Evolutionary conservation across 2,329 filamentous ascomycete genomes (phyloP).

Genomic region (Fusarium keratoplasticum): DNA sequence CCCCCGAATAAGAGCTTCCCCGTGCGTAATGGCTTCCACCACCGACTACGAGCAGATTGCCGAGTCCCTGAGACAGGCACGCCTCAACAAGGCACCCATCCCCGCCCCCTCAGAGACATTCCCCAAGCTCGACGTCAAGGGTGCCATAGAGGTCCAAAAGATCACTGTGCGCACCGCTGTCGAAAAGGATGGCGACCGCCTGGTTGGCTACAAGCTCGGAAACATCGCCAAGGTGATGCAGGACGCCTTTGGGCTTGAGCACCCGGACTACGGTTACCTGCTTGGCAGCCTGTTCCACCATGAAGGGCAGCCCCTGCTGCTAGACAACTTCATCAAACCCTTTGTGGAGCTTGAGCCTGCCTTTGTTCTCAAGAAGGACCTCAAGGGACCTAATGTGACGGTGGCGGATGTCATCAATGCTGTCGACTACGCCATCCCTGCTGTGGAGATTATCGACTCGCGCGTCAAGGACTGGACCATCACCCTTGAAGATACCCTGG

Average conservation of each 20-base stretch:
- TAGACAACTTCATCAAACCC: slow-evolving; percentile 41
- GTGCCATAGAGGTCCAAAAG: slow-evolving; percentile 39
- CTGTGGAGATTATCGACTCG: slow-evolving; percentile 46
- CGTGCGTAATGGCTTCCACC: neutral
- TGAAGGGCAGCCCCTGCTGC: slow-evolving; percentile 37
- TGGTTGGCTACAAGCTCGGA: slow-evolving; percentile 45
- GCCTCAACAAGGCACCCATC: slow-evolving; percentile 34
- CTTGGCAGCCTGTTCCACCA: slow-evolving; percentile 41
- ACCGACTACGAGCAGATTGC: slow-evolving; percentile 20
- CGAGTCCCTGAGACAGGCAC: slow-evolving; percentile 34
- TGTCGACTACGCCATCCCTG: slow-evolving; percentile 45
- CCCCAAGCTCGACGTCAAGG: slow-evolving; percentile 33
- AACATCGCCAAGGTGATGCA: slow-evolving; percentile 49
- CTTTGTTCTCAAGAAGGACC: slow-evolving; percentile 40
- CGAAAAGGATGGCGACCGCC: slow-evolving; percentile 36
- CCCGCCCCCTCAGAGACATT: slow-evolving; percentile 35
- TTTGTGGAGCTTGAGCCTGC: slow-evolving; percentile 45
- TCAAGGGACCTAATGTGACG: slow-evolving; percentile 42
- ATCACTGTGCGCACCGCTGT: slow-evolving; percentile 36
- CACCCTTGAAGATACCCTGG: slow-evolving; percentile 41
- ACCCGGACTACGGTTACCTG: slow-evolving; percentile 45
- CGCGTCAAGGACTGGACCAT: slow-evolving; percentile 44
- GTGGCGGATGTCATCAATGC: slow-evolving; percentile 45
- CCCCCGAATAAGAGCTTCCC: neutral
- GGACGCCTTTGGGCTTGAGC: slow-evolving; percentile 44